Conservation (phyloP, 1,284 basidiomycete species). For the Entoloma clypeatum region DNA sequence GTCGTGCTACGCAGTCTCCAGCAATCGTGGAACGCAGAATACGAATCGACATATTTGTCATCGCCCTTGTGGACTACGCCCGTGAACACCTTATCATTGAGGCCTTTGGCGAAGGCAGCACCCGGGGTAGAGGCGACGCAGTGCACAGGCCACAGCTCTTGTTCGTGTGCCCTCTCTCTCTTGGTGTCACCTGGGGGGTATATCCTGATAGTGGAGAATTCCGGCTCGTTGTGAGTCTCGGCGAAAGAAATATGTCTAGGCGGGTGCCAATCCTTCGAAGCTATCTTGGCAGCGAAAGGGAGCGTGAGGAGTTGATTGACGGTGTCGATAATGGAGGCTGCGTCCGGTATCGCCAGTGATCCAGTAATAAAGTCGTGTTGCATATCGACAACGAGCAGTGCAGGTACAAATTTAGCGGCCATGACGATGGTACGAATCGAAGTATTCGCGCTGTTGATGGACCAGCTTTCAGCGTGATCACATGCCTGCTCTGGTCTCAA, state of each 20-base stretch:
- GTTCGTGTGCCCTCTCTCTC: slow-evolving; percentile 31
- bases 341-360: slow-evolving; percentile 44
- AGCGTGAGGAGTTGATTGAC: slow-evolving; percentile 39
- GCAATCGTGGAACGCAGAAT: slow-evolving; percentile 50
- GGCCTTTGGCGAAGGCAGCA: slow-evolving; percentile 39
- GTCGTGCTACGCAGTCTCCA: slow-evolving; percentile 39
- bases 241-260: slow-evolving; percentile 49
- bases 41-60: slow-evolving; percentile 43
- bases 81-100: slow-evolving; percentile 35
- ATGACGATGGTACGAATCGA: too few species aligned
- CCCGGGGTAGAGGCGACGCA: slow-evolving; percentile 44
- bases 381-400: slow-evolving; percentile 40
- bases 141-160: slow-evolving; percentile 51
- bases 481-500: too few species aligned
- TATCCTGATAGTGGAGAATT: slow-evolving; percentile 34
- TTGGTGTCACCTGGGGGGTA: slow-evolving; percentile 35
- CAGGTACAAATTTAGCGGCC: slow-evolving; percentile 26
- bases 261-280: slow-evolving; percentile 50
- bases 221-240: slow-evolving; percentile 34
- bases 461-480: too few species aligned
- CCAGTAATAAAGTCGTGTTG: slow-evolving; percentile 47
- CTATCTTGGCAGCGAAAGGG: slow-evolving; percentile 40
- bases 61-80: slow-evolving; percentile 43
- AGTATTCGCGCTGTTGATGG: too few species aligned
- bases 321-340: slow-evolving; percentile 36